Base-by-base conservation (phyloP, 2,329 filamentous ascomycete genomes). In the Basipetospora sp. region DNA sequence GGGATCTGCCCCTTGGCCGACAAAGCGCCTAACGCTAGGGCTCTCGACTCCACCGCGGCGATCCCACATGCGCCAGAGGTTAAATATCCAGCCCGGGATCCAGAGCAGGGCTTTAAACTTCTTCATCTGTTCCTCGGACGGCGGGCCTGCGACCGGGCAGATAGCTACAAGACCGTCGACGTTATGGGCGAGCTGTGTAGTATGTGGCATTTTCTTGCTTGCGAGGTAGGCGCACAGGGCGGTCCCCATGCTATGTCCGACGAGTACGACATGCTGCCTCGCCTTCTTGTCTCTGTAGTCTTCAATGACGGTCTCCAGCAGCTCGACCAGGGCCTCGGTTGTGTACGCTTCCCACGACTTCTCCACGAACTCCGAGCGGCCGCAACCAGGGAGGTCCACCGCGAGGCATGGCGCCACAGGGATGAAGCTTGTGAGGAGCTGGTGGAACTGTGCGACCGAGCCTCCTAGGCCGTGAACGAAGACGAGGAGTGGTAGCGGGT, bases 391-490 rank as follows among this genome's bases (percentile, higher is more conserved):
- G 4, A 94, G 66, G 53, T 98, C 90, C 44, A 96, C 76, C 4
- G 85, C 82, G 28, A 93, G 67, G 53, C 87, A 93, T 34, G 86
- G 79, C 10, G 82, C 85, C 34, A 86, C 64, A 51, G 92, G 85
- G 36, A 81, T 73, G 34, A 98, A 66, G 54, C 83, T 90, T 15
- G 75, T 80, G 13, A 96, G 61, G 4, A 96, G 62, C 20, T 81
- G 74, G 39, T 83, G 71, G 52, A 94, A 96, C 52, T 96, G 90
- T 9, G 85, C 80, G 17, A 86, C 71, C 1, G 84, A 93, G 34
- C 90, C 90, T n/a, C 88, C 90, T 8, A 96, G 68, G 2, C 90
- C 90, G 51, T 96, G 90, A 41, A 96, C 67, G 52, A 92, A 94
- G 31, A 96, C 86, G 3, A 96, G 62, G 8, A 98, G 62, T 1